A percentile compares a stretch with the other conserved stretches of the same genome.
These are phyloP conservation scores for Xylaria hypoxylon DNA, from an alignment of 2,329 filamentous ascomycete genomes.

Conservation along the genomic window DNA sequence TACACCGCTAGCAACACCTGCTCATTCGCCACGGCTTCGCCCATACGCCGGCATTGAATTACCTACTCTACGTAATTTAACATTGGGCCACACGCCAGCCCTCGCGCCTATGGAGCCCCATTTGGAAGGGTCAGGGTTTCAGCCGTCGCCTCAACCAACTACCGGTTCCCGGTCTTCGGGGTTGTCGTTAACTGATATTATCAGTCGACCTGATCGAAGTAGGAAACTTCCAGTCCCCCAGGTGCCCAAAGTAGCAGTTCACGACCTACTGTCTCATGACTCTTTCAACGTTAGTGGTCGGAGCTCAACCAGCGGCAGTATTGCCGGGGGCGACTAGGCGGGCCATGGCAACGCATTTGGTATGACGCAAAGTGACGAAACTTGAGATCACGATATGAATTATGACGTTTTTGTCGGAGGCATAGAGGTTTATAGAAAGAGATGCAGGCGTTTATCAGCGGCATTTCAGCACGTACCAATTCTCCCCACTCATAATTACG, in stretches of 20 bases:
- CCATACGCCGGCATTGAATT: constrained; percentile 84
- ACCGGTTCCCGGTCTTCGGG: constrained; percentile 65
- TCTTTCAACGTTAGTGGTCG: constrained; percentile 78
- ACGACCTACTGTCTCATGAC: constrained; percentile 78
- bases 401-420: constrained; percentile 45
- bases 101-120: constrained; percentile 70
- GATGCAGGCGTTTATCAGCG: constrained; percentile 42
- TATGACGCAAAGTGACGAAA: constrained; percentile 25
- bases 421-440: constrained; percentile 51
- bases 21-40: constrained; percentile 90
- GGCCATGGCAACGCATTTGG: constrained; percentile 60
- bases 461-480: constrained; percentile 31
- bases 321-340: constrained; percentile 77
- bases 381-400: constrained; percentile 47
- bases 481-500: constrained; percentile 43
- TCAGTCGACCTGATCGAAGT: constrained; percentile 86
- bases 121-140: constrained; percentile 58
- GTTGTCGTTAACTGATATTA: constrained; percentile 90
- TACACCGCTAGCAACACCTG: constrained; percentile 96
- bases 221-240: constrained; percentile 92
- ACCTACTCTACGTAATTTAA: constrained; percentile 80
- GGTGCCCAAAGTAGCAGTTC: constrained; percentile 88
- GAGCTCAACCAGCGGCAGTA: constrained; percentile 81
- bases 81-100: constrained; percentile 66
- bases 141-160: constrained; percentile 55